Evolutionary conservation across 192 early-diverging fungal genomes (phyloP), one percentile per base, ranked within the genome.

Genomic region (Spinellus fusiger): DNA sequence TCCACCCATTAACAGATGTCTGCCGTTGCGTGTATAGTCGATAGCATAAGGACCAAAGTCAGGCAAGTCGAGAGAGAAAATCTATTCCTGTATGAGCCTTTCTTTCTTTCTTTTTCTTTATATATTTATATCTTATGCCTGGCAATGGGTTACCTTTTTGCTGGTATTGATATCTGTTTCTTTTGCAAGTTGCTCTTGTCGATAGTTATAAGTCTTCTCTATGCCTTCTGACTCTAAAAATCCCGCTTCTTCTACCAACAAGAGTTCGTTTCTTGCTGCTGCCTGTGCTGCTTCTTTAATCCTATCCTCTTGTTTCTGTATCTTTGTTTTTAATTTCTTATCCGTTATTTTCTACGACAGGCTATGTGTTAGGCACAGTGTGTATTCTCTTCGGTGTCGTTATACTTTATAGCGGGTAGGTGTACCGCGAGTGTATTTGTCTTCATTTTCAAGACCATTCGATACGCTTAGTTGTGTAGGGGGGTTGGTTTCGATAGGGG

Each of bases 21-120:
- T 70, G 50, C 94, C 94, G 69, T 95, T 94, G 10, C 86, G 82
- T 29, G 95, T 93, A 76, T 96, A 96, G 64, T 94, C 84, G 35
- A 95, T 20, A n/a, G 81, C 37, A 67, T 96, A 98, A 10, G 94
- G 91, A 12, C 94, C 94, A 71, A 93, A 90, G 4, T 90, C 86
- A 6, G 61, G 51, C 32, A 95, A 76, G 29, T 88, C 75, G 44
- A 95, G 77, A 69, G 90, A 76, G 61, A 93, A 94, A 60, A 88
- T 88, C 79, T 84, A 59, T 64, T 70, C 9, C 9, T 28, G 22
- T 48, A 35, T n/a, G 12, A 26, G 0, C 28, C 33, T 57, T 1
- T 47, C 15, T 29, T 51, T 46, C 23, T 33, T 16, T 0, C 10
- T 4, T 56, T 7, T 31, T 15, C 23, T 10, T 54, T 54, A 7